These are phyloP conservation scores for Thielaviopsis punctulata DNA, from an alignment of 2,329 filamentous ascomycete species.

Conservation along the genomic window DNA sequence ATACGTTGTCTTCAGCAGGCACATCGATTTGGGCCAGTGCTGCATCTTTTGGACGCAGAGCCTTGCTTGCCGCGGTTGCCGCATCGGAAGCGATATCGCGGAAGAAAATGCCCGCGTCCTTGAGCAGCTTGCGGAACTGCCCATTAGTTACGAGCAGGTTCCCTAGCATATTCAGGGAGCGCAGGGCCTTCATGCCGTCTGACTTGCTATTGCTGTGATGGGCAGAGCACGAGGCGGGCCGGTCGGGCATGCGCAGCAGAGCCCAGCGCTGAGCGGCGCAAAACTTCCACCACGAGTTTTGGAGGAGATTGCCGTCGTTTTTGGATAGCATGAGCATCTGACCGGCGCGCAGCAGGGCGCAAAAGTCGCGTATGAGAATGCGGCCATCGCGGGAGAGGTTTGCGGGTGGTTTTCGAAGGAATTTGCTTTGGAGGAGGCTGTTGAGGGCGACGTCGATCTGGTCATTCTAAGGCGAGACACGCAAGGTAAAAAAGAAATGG, in stretches of 20 bases:
- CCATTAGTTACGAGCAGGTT: constrained; percentile 87
- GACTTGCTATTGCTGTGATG: too few relatives aligned
- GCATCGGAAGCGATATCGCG: constrained; percentile 88
- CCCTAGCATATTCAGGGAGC: constrained; percentile 75
- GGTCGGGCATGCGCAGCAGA: constrained; percentile 42
- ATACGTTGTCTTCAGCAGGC: constrained; percentile 80
- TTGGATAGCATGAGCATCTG: constrained; percentile 78
- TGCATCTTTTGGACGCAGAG: constrained; percentile 63
- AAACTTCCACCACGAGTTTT: constrained; percentile 95
- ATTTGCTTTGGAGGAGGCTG: constrained; percentile 59
- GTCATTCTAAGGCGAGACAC: constrained; percentile 45
- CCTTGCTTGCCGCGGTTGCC: constrained; percentile 58
- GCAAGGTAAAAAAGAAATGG: constrained; percentile 11
- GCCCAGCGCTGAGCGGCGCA: constrained; percentile 51
- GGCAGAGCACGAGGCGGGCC: constrained; percentile 56
- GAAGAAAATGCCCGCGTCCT: constrained; percentile 62
- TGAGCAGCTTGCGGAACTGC: constrained; percentile 81
- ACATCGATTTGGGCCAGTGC: constrained; percentile 58
- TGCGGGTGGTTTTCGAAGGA: constrained; percentile 50
- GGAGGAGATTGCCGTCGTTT: constrained; percentile 84
- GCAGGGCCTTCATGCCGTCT: constrained; percentile 66
- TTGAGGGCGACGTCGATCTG: constrained; percentile 93
- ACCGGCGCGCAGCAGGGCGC: constrained; percentile 64
- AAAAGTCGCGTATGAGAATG: constrained; percentile 58
- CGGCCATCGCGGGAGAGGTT: constrained; percentile 73